Conservation (phyloP, 768 basidiomycete genomes). For the Lyophyllum semitale region DNA sequence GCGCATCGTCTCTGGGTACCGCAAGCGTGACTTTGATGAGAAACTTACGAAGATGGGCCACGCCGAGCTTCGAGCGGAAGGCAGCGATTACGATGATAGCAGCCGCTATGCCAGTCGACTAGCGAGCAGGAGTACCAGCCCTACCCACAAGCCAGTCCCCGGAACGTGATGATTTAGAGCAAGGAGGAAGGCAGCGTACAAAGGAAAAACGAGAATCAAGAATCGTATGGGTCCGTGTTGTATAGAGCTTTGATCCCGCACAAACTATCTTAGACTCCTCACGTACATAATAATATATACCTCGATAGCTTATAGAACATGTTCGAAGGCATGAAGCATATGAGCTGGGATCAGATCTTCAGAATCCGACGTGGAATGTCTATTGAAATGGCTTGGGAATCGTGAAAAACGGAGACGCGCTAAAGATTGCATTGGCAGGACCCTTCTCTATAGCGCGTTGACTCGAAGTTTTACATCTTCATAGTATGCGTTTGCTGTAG, state of each 20-base stretch:
- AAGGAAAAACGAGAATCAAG: not conserved
- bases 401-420: too few species aligned
- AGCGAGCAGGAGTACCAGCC: conserved; percentile 31
- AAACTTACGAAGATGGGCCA: conserved; percentile 91
- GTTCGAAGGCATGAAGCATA: too few species aligned
- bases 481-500: too few species aligned
- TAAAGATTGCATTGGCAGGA: too few species aligned
- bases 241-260: not conserved
- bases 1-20: conserved; percentile 87
- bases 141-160: conserved; percentile 11
- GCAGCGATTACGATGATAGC: conserved; percentile 49
- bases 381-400: too few species aligned
- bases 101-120: conserved; percentile 35
- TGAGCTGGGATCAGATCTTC: too few species aligned
- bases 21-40: conserved; percentile 81
- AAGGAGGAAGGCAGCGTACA: not conserved
- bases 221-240: not conserved
- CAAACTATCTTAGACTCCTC: not conserved
- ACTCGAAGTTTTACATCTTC: too few species aligned
- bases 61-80: conserved; percentile 68
- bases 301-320: not conserved
- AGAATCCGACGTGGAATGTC: too few species aligned
- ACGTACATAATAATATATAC: not conserved
- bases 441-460: too few species aligned
- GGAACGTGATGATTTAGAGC: not conserved